Evolutionary conservation across 306 rosid genomes (phyloP), one percentile per base, ranked within the genome.

Genomic region (Cucumis cinereus): DNA sequence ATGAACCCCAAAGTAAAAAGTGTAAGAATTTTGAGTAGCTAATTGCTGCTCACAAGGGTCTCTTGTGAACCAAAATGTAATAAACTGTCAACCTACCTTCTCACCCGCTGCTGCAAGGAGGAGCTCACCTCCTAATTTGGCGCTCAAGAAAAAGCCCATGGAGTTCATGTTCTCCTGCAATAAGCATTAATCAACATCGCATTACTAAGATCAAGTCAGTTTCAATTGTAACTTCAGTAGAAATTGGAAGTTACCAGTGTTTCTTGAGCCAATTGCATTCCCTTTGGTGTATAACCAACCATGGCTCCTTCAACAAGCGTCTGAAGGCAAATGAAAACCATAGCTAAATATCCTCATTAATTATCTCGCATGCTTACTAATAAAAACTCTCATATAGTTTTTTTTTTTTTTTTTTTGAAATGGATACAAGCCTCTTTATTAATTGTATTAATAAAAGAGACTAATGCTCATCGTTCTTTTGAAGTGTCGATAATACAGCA

Each of bases 201-300:
- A 71, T 63, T 50, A 54, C 24, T 47, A 40, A 86, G 59, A 60
- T 33, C 64, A 59, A 61, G 40, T 52, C 68, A n/a, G 49, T 60
- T 74, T 77, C 55, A 8, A 63, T 50, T 40, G 54, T 30, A 74
- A 19, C 2, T 73, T 78, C 30, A 54, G 40, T 30, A 26, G 15
- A 20, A 38, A 7, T 77, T 30, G 77, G 74, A 72, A 35, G 79
- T 71, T 90, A 90, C 99, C 90, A 94, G 85, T 36, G 83, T 77
- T 57, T 92, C 91, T 77, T 88, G 92, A 75, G 98, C 91, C 83
- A 92, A 68, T 83, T 94, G 85, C 99, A 94, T 90, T 85, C 99
- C 99, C 79, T 81, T 85, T 54, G 91, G 88, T 67, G 97, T 90
- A 86, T 94, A 9, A 23, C 99, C 99, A 85, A 66, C 16, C 97